Base-by-base conservation (phyloP, 495 filamentous ascomycete species). In the Aspergillus indologenus region DNA sequence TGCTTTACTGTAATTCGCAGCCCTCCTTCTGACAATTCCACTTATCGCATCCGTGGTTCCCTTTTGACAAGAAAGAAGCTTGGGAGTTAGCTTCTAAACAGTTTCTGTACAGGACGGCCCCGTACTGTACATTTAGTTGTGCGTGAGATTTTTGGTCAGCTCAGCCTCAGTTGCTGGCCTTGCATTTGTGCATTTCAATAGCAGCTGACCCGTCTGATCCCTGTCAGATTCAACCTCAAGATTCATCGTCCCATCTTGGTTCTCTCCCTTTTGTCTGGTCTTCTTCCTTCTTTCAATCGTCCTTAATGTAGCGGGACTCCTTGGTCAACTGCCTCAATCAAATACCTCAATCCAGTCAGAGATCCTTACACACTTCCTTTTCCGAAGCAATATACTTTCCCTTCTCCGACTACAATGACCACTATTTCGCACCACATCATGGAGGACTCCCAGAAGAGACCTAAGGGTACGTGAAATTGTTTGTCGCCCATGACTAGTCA, bases 401-500 rank as follows among this genome's bases (percentile, higher is more conserved):
- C 12, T 40, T 14, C 2, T 15, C 34, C 34, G 12, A 40, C 5
- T 40, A 40, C 34, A 40, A 40, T 40, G 34, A 40, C 34, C 34
- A 9, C 34, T 40, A 7, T 40, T 11, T 7, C 12, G 34, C 34
- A 40, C 34, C 69, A 76, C 57, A 70, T 68, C 57, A 61, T 63
- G 48, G 75, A 77, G 15, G 63, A 75, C 53, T 61, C 69, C 54
- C 65, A 79, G 61, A 85, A 87, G 74, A 85, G 90, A 58, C 91
- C 92, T 31, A 92, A 85, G 77, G 91, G 92, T 90, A 79, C 66
- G 75, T 72, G 1, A 47, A 17, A 24, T 19, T n/a, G 0, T 40
- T 12, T 17, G 20, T 21, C 26, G 5, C 14, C 31, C 43, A 20
- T 45, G 42, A 15, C n/a, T 23, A 24, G 24, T 15, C n/a, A 51